Evolutionary conservation across 2,329 filamentous ascomycete genomes (phyloP).

Genomic region (Fusarium sp.): DNA sequence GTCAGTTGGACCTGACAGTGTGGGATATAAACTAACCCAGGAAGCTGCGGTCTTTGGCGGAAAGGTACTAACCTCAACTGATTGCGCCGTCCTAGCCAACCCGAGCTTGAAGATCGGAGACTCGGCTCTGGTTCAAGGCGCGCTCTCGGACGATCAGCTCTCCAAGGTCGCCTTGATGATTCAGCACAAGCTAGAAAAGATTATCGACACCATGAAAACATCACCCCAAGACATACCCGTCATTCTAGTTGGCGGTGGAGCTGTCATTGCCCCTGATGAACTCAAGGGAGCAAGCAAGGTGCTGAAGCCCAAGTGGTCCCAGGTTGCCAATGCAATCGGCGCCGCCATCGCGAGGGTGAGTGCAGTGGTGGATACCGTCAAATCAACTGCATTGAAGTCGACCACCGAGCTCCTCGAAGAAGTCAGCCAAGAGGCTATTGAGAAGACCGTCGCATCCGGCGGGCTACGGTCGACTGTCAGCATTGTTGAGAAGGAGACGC

Average conservation of each 20-base stretch:
- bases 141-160: conserved; percentile 50
- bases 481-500: conserved; percentile 64
- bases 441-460: conserved; percentile 58
- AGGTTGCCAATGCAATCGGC: conserved; percentile 74
- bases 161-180: conserved; percentile 54
- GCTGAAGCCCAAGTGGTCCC: conserved; percentile 66
- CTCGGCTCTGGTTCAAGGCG: conserved; percentile 48
- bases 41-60: conserved; percentile 70
- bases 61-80: conserved; percentile 68
- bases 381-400: conserved; percentile 58
- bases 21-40: conserved; percentile 66
- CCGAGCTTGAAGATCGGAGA: conserved; percentile 56
- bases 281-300: conserved; percentile 67
- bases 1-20: conserved; percentile 71
- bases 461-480: conserved; percentile 57
- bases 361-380: conserved; percentile 63
- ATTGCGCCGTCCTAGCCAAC: conserved; percentile 58
- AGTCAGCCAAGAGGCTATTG: conserved; percentile 55
- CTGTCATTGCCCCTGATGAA: conserved; percentile 67
- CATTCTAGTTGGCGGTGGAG: conserved; percentile 72
- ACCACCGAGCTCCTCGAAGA: conserved; percentile 53
- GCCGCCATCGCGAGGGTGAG: conserved; percentile 72
- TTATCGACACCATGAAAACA: conserved; percentile 73
- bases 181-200: conserved; percentile 64
- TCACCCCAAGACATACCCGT: conserved; percentile 70